phyloP scores from a whole-genome alignment of 768 basidiomycete species.

The Suillus lakei region DNA sequence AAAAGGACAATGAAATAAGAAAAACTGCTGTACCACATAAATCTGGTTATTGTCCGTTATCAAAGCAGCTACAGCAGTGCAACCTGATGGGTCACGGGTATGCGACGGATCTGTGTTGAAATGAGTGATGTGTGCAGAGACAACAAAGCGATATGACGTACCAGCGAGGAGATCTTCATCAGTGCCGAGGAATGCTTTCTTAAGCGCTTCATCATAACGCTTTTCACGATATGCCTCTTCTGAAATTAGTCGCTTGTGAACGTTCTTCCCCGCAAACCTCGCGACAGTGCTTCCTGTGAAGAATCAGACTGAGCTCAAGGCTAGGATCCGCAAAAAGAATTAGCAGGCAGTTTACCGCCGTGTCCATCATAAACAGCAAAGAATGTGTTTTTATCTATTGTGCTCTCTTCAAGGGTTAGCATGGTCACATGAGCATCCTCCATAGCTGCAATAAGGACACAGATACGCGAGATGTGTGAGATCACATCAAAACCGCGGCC shows the following conservation, averaged over 20 bases:
- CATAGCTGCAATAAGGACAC: conserved; percentile 69
- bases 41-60: conserved; percentile 79
- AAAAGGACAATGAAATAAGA: conserved; percentile 6
- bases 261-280: conserved; percentile 81
- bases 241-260: conserved; percentile 75
- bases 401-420: conserved; percentile 64
- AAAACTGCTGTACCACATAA: conserved; percentile 64
- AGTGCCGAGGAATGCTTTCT: conserved; percentile 88
- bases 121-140: conserved; percentile 6
- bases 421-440: conserved; percentile 91
- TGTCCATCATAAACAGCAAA: conserved; percentile 99
- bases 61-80: conserved; percentile 91
- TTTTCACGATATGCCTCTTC: conserved; percentile 74
- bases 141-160: conserved; percentile 39
- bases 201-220: conserved; percentile 79
- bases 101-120: conserved; percentile 73
- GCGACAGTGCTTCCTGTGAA: conserved; percentile 79
- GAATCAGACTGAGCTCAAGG: conserved; percentile 12
- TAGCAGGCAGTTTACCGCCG: conserved; percentile 62
- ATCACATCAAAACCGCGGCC: not conserved
- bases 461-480: conserved; percentile 20
- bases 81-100: conserved; percentile 91
- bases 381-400: conserved; percentile 66
- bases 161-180: conserved; percentile 93
- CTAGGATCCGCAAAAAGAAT: conserved; percentile 8